These are phyloP conservation scores for Candida frijolesensis DNA, from an alignment of 1,139 yeast species.

Conservation along the genomic window DNA sequence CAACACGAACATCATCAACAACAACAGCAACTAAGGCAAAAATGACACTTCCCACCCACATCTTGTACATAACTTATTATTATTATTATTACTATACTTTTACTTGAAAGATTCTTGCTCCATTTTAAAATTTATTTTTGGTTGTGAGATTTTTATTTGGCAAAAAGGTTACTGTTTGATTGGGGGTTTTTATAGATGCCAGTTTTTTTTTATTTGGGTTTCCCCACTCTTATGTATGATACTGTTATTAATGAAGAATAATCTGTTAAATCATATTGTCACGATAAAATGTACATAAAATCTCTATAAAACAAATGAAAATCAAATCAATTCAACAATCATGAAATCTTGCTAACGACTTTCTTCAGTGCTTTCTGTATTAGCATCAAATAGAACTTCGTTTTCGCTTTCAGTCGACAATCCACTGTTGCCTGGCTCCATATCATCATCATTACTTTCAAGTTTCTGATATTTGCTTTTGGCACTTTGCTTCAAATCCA, in stretches of 20 bases:
- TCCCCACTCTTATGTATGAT: neutral
- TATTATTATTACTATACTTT: neutral
- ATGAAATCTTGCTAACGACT: constrained; percentile 2
- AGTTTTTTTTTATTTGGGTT: neutral
- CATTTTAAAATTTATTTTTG: neutral
- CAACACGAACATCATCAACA: neutral
- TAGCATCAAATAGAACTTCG: constrained; percentile 18
- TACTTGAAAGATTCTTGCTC: neutral
- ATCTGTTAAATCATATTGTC: neutral
- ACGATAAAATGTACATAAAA: neutral
- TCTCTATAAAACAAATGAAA: neutral
- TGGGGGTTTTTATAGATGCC: constrained; percentile 2
- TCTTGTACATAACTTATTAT: constrained; percentile 3
- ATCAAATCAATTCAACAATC: neutral
- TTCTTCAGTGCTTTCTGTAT: neutral
- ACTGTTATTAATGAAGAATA: constrained; percentile 1
- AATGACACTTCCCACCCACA: neutral
- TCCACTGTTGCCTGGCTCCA: constrained; percentile 5
- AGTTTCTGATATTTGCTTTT: constrained; percentile 9
- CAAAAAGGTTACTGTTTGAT: neutral
- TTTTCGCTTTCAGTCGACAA: constrained; percentile 14
- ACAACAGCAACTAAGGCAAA: neutral
- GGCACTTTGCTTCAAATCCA: constrained; percentile 10
- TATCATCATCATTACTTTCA: constrained; percentile 4
- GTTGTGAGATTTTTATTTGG: neutral